A percentile compares a stretch with the other conserved stretches of the same genome.
phyloP scores from a whole-genome alignment of 352 stramenopile species.

The Pythium inflatum region DNA sequence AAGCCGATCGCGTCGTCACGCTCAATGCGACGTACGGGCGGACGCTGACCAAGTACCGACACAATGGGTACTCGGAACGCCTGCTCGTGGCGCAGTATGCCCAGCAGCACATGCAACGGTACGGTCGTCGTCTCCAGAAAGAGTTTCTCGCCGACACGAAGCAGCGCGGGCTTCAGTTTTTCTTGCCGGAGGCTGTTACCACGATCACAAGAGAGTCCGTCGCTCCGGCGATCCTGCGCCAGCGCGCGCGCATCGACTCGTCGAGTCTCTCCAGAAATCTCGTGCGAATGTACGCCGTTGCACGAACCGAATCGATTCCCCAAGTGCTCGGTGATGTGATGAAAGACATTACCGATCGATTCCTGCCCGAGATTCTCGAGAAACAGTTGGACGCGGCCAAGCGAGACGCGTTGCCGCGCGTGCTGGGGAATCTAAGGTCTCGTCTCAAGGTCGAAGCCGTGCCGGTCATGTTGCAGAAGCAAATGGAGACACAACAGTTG shows the following conservation, averaged over 20 bases:
- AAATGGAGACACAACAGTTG: conserved; percentile 44
- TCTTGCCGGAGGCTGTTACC: conserved; percentile 44
- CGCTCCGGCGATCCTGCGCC: conserved; percentile 41
- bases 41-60: conserved; percentile 49
- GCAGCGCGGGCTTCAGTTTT: conserved; percentile 49
- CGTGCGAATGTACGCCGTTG: conserved; percentile 52
- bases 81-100: conserved; percentile 67
- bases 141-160: conserved; percentile 70
- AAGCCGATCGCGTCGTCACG: conserved; percentile 55
- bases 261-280: conserved; percentile 51
- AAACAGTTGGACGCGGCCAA: conserved; percentile 31
- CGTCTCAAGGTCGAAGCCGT: conserved; percentile 60
- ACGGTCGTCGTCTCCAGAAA: conserved; percentile 43
- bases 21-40: conserved; percentile 68
- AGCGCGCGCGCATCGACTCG: conserved; percentile 49
- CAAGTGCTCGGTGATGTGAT: conserved; percentile 63
- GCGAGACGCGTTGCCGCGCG: conserved; percentile 50
- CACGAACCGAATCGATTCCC: conserved; percentile 62
- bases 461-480: conserved; percentile 46
- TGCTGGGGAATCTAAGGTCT: conserved; percentile 53
- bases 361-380: conserved; percentile 49
- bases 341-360: conserved; percentile 62
- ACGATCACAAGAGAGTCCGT: conserved; percentile 45
- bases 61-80: conserved; percentile 53
- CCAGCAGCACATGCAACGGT: conserved; percentile 50